Conservation (phyloP, 108 stramenopile species). For the Skeletonema tropicum region DNA sequence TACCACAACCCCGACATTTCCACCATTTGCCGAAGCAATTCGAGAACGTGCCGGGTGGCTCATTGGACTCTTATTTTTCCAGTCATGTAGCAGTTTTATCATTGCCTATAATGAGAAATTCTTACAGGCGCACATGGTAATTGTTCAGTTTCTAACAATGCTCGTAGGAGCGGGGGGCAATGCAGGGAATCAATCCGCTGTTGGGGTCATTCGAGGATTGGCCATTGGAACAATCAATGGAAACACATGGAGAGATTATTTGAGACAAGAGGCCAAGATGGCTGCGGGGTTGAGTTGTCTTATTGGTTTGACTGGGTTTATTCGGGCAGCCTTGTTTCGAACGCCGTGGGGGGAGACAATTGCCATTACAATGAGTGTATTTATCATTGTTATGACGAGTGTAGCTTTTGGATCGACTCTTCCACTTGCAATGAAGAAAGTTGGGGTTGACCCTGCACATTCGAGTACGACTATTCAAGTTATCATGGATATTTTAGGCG, state of each 20-base stretch:
- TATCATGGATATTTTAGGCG: constrained; percentile 93
- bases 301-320: constrained; percentile 69
- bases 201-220: constrained; percentile 87
- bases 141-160: constrained; percentile 92
- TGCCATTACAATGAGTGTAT: constrained; percentile 79
- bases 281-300: constrained; percentile 64
- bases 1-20: background rate
- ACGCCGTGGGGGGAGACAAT: constrained; percentile 75
- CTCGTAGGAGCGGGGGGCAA: constrained; percentile 92
- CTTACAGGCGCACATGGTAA: constrained; percentile 79
- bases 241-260: constrained; percentile 60
- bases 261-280: constrained; percentile 78
- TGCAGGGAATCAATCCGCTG: constrained; percentile 90
- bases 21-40: constrained; percentile 66
- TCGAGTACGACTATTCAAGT: constrained; percentile 90
- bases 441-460: constrained; percentile 91
- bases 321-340: constrained; percentile 67
- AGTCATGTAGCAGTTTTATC: constrained; percentile 85
- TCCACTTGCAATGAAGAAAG: constrained; percentile 74
- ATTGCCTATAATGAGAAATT: constrained; percentile 78
- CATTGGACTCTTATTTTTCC: constrained; percentile 85
- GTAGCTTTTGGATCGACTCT: constrained; percentile 78
- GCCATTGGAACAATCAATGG: constrained; percentile 77
- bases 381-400: constrained; percentile 79
- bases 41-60: constrained; percentile 85